Percentiles rank a stretch among this genome's conserved stretches.
These are phyloP conservation scores for Sapria himalayana DNA, from an alignment of 345 rosid species.

Conservation along the genomic window DNA sequence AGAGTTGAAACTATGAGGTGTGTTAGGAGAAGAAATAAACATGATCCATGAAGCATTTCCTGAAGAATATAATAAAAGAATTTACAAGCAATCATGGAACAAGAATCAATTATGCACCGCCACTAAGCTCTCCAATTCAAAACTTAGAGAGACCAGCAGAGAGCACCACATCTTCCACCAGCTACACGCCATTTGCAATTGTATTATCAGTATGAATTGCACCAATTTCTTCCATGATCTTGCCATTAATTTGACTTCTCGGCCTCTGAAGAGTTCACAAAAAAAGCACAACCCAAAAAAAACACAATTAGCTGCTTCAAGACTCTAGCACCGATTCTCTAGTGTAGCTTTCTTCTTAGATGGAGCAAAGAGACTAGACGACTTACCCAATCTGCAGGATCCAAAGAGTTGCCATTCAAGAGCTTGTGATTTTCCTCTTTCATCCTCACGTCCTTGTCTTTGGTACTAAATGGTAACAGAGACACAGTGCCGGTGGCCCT, in stretches of 20 bases:
- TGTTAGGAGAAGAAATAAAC: too few species aligned
- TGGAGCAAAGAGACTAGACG: too few species aligned
- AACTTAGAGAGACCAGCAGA: too few species aligned
- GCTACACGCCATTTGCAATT: constrained; percentile 61
- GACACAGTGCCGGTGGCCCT: constrained; percentile 30
- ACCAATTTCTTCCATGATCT: constrained; percentile 50
- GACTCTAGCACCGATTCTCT: neutral
- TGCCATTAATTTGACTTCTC: constrained; percentile 68
- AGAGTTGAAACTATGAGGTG: too few species aligned
- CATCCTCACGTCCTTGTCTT: constrained; percentile 41
- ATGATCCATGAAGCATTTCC: too few species aligned
- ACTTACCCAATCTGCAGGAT: constrained; percentile 84
- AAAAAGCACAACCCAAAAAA: neutral
- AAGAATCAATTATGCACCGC: too few species aligned
- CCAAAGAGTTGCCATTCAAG: constrained; percentile 63
- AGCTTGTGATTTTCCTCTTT: constrained; percentile 95
- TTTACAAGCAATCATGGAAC: too few species aligned
- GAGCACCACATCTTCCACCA: constrained; percentile 9
- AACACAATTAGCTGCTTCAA: neutral
- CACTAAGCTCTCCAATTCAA: too few species aligned
- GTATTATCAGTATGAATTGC: constrained; percentile 34
- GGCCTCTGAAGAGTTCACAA: constrained; percentile 27
- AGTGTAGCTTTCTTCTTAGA: too few species aligned
- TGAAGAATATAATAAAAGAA: too few species aligned
- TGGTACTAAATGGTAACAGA: constrained; percentile 38